Evolutionary conservation across 2,329 filamentous ascomycete genomes (phyloP).

Genomic region (Claviceps sp.): DNA sequence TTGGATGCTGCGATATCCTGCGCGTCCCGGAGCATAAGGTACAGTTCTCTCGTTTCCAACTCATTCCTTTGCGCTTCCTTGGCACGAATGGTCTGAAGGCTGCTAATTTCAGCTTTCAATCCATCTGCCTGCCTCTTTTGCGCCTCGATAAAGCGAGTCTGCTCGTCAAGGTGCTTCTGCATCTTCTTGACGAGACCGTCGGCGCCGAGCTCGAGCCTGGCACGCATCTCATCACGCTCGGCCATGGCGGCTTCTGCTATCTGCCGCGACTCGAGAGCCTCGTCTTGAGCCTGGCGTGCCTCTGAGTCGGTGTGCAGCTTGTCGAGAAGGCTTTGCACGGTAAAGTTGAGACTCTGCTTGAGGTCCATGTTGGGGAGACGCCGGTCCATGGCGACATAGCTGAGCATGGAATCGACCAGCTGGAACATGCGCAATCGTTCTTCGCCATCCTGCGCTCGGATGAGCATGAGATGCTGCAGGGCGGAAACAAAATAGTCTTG

Average conservation of each 20-base stretch:
- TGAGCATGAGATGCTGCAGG: conserved; percentile 86
- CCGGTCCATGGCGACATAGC: conserved; percentile 96
- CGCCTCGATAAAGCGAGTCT: conserved; percentile 78
- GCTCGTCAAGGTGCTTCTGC: conserved; percentile 88
- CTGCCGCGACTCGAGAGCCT: conserved; percentile 78
- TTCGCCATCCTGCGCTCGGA: conserved; percentile 81
- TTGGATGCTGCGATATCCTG: conserved; percentile 90
- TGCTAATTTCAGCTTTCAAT: conserved; percentile 79
- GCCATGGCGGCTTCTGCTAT: conserved; percentile 93
- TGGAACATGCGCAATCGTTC: conserved; percentile 93
- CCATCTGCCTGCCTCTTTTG: conserved; percentile 76
- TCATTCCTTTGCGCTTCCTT: conserved; percentile 92
- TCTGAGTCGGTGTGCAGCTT: conserved; percentile 95
- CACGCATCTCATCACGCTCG: conserved; percentile 88
- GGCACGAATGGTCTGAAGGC: conserved; percentile 69
- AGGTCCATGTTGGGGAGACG: conserved; percentile 92
- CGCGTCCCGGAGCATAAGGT: conserved; percentile 94
- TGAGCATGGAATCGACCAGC: conserved; percentile 95
- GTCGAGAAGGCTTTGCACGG: conserved; percentile 87
- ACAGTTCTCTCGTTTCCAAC: conserved; percentile 88
- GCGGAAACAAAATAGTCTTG: conserved; percentile 95
- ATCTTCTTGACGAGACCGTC: conserved; percentile 88
- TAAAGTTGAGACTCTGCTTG: conserved; percentile 95
- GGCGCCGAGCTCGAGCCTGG: conserved; percentile 78
- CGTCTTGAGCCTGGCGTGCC: conserved; percentile 81